These are phyloP conservation scores for Paraconiothyrium brasiliense DNA, from an alignment of 2,329 filamentous ascomycete genomes.

Conservation along the genomic window DNA sequence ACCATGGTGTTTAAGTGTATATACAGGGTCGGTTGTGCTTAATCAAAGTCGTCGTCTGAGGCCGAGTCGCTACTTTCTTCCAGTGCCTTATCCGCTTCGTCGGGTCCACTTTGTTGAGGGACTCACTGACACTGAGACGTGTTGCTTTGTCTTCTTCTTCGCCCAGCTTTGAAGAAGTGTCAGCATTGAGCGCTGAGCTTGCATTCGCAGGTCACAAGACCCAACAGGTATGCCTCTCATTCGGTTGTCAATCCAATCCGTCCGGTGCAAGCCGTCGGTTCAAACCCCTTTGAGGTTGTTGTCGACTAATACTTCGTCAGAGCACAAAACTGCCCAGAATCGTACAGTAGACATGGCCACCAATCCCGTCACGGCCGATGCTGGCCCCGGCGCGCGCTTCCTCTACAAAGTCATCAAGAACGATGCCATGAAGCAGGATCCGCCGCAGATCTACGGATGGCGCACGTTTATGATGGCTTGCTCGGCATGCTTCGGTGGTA, in stretches of 20 bases:
- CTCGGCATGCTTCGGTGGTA: slow-evolving; percentile 74
- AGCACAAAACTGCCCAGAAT: background rate
- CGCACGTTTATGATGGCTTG: slow-evolving; percentile 71
- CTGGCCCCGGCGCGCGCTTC: slow-evolving; percentile 48
- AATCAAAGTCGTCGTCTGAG: slow-evolving; percentile 2
- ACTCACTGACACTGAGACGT: background rate
- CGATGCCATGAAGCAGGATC: slow-evolving; percentile 75
- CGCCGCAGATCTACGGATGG: slow-evolving; percentile 75
- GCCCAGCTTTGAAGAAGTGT: background rate
- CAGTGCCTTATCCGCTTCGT: slow-evolving; percentile 1
- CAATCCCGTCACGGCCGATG: slow-evolving; percentile 3
- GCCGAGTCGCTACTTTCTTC: slow-evolving; percentile 7
- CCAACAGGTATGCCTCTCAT: background rate
- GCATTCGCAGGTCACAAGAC: background rate
- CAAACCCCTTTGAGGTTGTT: background rate
- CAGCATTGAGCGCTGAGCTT: background rate
- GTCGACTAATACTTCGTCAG: slow-evolving; percentile 5
- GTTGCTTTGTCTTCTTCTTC: slow-evolving; percentile 3
- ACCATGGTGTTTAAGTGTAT: slow-evolving; percentile 11
- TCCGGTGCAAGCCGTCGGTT: too few relatives aligned
- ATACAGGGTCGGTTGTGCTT: background rate
- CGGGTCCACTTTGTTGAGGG: slow-evolving; percentile 10
- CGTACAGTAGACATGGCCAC: slow-evolving; percentile 3
- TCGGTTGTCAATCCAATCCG: too few relatives aligned
- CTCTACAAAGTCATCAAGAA: slow-evolving; percentile 70